Conservation (phyloP, 768 basidiomycete genomes). For the Russula sp. region DNA sequence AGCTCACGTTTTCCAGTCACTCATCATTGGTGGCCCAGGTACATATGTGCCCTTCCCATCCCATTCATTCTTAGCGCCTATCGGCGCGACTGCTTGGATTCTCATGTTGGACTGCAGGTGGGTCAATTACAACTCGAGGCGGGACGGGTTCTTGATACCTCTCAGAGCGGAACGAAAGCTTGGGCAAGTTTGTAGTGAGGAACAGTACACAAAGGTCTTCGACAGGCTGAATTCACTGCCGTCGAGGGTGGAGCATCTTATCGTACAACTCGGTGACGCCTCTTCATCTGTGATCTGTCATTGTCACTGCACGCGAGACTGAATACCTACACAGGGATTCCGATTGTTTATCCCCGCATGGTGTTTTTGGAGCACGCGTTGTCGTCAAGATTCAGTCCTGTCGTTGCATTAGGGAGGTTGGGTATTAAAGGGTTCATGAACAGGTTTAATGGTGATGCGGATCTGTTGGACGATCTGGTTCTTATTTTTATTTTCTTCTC, state of each 20-base stretch:
- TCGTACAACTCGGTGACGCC: constrained; percentile 69
- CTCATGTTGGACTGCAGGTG: constrained; percentile 82
- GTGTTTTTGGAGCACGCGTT: constrained; percentile 80
- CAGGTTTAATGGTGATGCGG: constrained; percentile 89
- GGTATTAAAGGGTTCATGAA: constrained; percentile 80
- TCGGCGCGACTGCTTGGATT: constrained; percentile 75
- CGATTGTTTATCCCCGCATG: constrained; percentile 91
- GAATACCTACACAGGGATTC: constrained; percentile 49
- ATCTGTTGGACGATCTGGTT: constrained; percentile 89
- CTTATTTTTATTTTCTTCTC: background rate
- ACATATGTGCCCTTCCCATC: constrained; percentile 77
- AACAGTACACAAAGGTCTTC: constrained; percentile 74
- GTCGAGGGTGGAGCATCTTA: constrained; percentile 68
- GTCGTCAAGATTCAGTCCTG: constrained; percentile 80
- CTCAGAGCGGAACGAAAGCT: constrained; percentile 81
- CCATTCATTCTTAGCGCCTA: constrained; percentile 75
- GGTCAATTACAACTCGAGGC: constrained; percentile 31
- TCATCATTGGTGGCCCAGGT: constrained; percentile 73
- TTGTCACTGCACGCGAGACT: background rate
- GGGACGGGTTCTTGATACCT: constrained; percentile 25
- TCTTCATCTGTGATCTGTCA: too few species aligned
- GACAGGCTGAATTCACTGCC: constrained; percentile 60
- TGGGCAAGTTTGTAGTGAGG: constrained; percentile 71
- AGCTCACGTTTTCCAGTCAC: constrained; percentile 63
- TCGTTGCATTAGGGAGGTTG: constrained; percentile 69